Percentiles rank a stretch among this genome's conserved stretches.
Conservation (phyloP, 2,329 filamentous ascomycete genomes). For the Ambrosiella xylebori region DNA sequence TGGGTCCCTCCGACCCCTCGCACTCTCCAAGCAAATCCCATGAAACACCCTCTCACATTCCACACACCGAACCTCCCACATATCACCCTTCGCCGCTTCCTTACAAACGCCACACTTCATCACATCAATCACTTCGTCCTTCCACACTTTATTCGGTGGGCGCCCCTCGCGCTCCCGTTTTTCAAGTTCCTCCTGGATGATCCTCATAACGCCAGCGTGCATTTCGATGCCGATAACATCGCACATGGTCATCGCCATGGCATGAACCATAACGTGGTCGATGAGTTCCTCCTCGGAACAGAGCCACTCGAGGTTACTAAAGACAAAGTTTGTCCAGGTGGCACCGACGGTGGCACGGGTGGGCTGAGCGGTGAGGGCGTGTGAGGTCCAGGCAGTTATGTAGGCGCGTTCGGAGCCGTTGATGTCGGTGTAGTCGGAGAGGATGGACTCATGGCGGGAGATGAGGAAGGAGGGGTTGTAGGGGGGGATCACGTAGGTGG, state of each 20-base stretch:
- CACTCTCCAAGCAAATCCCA: conserved; percentile 5
- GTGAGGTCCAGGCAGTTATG: conserved; percentile 40
- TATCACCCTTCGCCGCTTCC: neutral
- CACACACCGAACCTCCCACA: conserved; percentile 7
- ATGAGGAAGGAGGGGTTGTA: conserved; percentile 32
- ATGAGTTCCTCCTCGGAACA: conserved; percentile 29
- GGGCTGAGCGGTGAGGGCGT: conserved; percentile 32
- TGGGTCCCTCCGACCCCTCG: neutral
- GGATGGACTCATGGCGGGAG: conserved; percentile 40
- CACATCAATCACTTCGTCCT: neutral
- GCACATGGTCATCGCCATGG: conserved; percentile 32
- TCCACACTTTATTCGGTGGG: neutral
- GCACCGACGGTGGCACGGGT: conserved; percentile 34
- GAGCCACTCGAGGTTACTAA: conserved; percentile 35
- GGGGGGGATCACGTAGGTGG: conserved; percentile 26
- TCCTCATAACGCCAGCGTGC: conserved; percentile 25
- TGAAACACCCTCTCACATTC: conserved; percentile 5
- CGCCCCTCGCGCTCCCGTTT: neutral
- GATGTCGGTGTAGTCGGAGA: conserved; percentile 40
- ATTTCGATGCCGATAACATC: conserved; percentile 29
- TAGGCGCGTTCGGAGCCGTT: conserved; percentile 38
- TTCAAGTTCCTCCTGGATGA: conserved; percentile 11
- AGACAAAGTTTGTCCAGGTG: conserved; percentile 34
- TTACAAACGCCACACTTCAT: neutral
- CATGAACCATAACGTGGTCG: conserved; percentile 38